Percentiles rank a stretch among this genome's conserved stretches.
Conservation (phyloP, 2,329 filamentous ascomycete genomes). For the Penicillium glabrum region DNA sequence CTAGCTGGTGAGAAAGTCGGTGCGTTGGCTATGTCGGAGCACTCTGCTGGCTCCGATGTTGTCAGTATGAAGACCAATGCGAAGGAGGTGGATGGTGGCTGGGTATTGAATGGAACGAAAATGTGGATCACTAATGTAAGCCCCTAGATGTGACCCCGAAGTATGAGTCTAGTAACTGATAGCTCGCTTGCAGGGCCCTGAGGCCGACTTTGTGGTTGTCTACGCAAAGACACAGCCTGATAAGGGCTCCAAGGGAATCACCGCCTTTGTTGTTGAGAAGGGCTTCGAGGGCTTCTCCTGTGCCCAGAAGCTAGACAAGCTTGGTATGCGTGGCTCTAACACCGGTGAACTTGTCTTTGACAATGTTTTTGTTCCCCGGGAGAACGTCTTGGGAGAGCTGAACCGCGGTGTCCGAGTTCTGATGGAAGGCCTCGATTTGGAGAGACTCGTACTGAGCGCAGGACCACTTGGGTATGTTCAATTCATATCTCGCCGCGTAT, state of each 20-base stretch:
- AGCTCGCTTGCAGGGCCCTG: slow-evolving; percentile 59
- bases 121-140: slow-evolving; percentile 98
- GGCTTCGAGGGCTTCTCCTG: slow-evolving; percentile 74
- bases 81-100: slow-evolving; percentile 78
- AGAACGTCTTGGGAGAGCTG: slow-evolving; percentile 76
- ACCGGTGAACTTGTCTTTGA: slow-evolving; percentile 94
- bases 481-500: neutral
- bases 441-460: slow-evolving; percentile 85
- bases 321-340: slow-evolving; percentile 96
- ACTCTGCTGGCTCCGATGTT: slow-evolving; percentile 86
- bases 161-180: neutral
- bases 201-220: slow-evolving; percentile 91
- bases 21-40: slow-evolving; percentile 92
- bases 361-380: slow-evolving; percentile 79
- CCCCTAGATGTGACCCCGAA: neutral
- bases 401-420: slow-evolving; percentile 85
- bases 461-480: slow-evolving; percentile 70
- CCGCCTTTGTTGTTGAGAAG: slow-evolving; percentile 83
- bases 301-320: slow-evolving; percentile 90
- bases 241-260: slow-evolving; percentile 84
- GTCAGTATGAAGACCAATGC: slow-evolving; percentile 92
- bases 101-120: slow-evolving; percentile 83
- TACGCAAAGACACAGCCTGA: slow-evolving; percentile 91
- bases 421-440: slow-evolving; percentile 94
- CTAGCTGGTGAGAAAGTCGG: slow-evolving; percentile 80